Evolutionary conservation across 2,329 filamentous ascomycete genomes (phyloP).

Genomic region (Fusarium sp.): DNA sequence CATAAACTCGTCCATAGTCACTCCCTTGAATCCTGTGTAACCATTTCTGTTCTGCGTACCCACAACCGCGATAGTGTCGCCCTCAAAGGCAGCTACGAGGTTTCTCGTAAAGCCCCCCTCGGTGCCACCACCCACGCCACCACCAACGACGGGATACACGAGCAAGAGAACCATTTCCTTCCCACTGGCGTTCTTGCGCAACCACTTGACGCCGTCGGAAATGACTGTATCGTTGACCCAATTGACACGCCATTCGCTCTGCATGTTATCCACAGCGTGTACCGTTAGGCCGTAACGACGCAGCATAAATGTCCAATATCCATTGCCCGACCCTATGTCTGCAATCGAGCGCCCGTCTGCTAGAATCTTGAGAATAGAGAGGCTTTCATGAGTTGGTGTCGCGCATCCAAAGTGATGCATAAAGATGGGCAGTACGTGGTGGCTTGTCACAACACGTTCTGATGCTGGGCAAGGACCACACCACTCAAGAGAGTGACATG

Average conservation of each 20-base stretch:
- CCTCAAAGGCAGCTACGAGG: constrained; percentile 69
- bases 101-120: constrained; percentile 72
- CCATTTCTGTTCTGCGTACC: constrained; percentile 81
- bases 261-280: constrained; percentile 73
- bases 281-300: constrained; percentile 66
- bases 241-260: constrained; percentile 73
- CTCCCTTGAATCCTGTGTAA: constrained; percentile 74
- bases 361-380: constrained; percentile 69
- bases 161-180: constrained; percentile 71
- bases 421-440: constrained; percentile 77
- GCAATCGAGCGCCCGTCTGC: constrained; percentile 65
- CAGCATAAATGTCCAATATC: constrained; percentile 81
- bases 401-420: constrained; percentile 85
- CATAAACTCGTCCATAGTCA: constrained; percentile 76
- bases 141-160: constrained; percentile 78
- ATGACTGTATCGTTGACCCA: constrained; percentile 77
- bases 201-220: constrained; percentile 68
- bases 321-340: constrained; percentile 77
- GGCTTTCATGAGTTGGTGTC: constrained; percentile 73
- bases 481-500: constrained; percentile 73
- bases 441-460: constrained; percentile 64
- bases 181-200: constrained; percentile 61
- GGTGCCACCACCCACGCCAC: constrained; percentile 70
- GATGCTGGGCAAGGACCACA: constrained; percentile 67
- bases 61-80: constrained; percentile 75